A percentile compares a stretch with the other conserved stretches of the same genome.
These are phyloP conservation scores for Ulota crispa DNA, from an alignment of 225 moss, liverwort and hornwort genomes.

Conservation along the genomic window DNA sequence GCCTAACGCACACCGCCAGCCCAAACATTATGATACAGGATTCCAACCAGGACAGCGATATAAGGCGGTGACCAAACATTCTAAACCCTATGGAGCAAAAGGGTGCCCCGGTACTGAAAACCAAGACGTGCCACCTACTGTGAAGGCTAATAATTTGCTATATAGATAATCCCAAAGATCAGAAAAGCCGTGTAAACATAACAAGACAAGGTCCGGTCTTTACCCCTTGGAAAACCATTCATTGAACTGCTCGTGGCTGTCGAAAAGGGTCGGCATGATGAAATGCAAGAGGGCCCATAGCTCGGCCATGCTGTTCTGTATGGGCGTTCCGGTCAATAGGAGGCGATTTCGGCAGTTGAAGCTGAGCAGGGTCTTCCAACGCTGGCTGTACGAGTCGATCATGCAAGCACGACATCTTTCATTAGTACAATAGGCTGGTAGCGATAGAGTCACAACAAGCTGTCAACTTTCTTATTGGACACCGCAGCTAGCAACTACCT, in stretches of 20 bases:
- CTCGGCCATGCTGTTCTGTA: conserved; percentile 99
- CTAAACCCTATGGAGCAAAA: not conserved
- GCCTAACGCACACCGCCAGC: not conserved
- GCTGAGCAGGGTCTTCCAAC: conserved; percentile 96
- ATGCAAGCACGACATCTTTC: not conserved
- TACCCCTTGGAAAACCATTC: conserved; percentile 99
- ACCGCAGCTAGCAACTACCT: not conserved
- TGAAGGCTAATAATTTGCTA: not conserved
- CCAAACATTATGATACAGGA: not conserved
- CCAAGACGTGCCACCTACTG: not conserved
- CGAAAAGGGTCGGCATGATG: conserved; percentile 98
- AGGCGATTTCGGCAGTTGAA: conserved; percentile 98
- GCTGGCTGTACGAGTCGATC: conserved; percentile 54
- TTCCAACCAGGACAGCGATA: not conserved
- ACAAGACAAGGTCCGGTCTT: not conserved
- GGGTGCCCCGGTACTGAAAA: not conserved
- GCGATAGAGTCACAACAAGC: not conserved
- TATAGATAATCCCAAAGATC: not conserved
- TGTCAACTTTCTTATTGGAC: not conserved
- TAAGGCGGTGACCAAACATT: not conserved
- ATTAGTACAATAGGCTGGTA: not conserved
- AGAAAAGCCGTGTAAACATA: not conserved
- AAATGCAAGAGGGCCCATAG: conserved; percentile 98
- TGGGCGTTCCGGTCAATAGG: conserved; percentile 92
- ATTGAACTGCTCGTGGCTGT: conserved; percentile 98